Base-by-base conservation (phyloP, 1,284 basidiomycete species). In the Moesziomyces parantarcticus region DNA sequence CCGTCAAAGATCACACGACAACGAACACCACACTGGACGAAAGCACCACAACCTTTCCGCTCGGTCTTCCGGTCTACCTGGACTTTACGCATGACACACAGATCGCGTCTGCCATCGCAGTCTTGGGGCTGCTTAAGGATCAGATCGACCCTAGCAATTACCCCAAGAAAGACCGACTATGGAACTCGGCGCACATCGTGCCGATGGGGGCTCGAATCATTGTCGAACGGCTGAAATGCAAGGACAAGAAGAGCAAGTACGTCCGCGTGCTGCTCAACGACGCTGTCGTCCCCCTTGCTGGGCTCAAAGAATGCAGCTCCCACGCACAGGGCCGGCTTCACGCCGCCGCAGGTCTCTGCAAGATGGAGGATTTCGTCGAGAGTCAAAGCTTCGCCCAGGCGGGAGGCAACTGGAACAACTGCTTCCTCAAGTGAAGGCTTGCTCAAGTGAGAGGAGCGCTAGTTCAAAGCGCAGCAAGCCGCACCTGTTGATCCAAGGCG, bases 361-460 rank as follows among this genome's bases (percentile, higher is more conserved):
- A 45, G 34, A 6, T 61, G 13, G 29, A 50, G 14, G 59, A 61
- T 29, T 61, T 61, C 42, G 59, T 61, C 2, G 48, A 34, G 2
- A 61, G 59, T 40, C 59, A 61, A 34, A 55, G 42, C 48, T 61
- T 61, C 39, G 59, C 59, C n/a, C 59, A 61, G 39, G 43, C 47
- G 25, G 59, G 59, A 16, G 59, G 59, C 39, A 50, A 61, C 21
- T 61, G 59, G 59, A 61, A 34, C 20, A 61, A 61, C 21, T 61
- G 59, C 47, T 61, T 50, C 22, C 42, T 55, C 29, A 29, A 29
- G 8, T 29, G 29, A 29, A n/a, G n/a, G 59, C 47, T 61, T 50
- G 18, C 42, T 55, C 29, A 29, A 29, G 8, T 29, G 29, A 29
- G 29, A 29, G 29, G 29, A 29, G 29, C 29, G 29, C 29, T 11